Evolutionary conservation across 345 rosid species (phyloP), one percentile per base, ranked within the genome.

Genomic region (Camelina neglecta): DNA sequence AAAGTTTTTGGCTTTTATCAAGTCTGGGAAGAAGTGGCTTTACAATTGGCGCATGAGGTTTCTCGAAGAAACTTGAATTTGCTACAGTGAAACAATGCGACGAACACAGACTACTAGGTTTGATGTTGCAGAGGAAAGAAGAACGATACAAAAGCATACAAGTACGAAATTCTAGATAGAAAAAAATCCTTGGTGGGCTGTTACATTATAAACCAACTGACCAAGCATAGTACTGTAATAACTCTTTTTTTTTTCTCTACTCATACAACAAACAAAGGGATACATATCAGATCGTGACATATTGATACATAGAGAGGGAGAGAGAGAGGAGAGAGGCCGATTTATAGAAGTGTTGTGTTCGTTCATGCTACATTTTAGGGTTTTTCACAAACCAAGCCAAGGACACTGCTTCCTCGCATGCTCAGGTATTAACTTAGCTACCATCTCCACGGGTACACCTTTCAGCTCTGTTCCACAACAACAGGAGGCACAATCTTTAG

Each of bases 371-470:
- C 81, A 78, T 66, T 65, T 16, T 12, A 9, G 42, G 24, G 11
- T 45, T 16, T 26, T 23, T 89, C 86, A 90, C 77, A 86, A 86
- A 42, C 94, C 94, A 44, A 85, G 89, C 72, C 80, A 86, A 12
- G 87, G 75, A n/a, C 91, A 87, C 72, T 91, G 93, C 92, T 87
- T 93, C 78, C 96, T 90, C 3, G 93, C 92, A 44, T 91, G 93
- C 81, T 88, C 93, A 2, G 97, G 93, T 41, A 93, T 85, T 86
- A 93, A 79, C 82, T 90, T 91, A 15, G 57, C 84, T 76, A 87
- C 65, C 61, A 90, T 83, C 84, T 93, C 97, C 63, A 58, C 82
- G 0, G 93, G 83, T 21, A 88, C 89, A 16, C 90, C 97, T 82
- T 89, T 92, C 83, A 94, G 86, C 82, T 94, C 97, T 94, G 79